These are phyloP conservation scores for Ordospora colligata DNA, from an alignment of 371 early-diverging fungal genomes.

Conservation along the genomic window DNA sequence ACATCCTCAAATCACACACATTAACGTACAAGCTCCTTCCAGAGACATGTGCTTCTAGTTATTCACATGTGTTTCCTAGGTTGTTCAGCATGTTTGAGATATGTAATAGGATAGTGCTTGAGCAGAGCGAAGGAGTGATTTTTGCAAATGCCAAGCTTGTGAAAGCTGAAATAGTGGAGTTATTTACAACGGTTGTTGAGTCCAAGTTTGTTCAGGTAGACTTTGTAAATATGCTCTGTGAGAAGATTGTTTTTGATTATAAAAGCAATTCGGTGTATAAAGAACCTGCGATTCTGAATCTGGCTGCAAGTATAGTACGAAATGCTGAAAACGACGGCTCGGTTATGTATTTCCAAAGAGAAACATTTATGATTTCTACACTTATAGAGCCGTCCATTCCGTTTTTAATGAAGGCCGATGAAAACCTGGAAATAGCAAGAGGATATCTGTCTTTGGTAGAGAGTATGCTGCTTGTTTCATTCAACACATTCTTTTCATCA, in stretches of 20 bases:
- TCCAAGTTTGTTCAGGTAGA: neutral
- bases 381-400: constrained; percentile 40
- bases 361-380: constrained; percentile 35
- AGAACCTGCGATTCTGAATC: constrained; percentile 24
- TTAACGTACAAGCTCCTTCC: constrained; percentile 41
- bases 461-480: constrained; percentile 3
- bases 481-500: constrained; percentile 29
- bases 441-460: constrained; percentile 35
- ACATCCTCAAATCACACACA: constrained; percentile 40
- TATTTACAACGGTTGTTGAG: constrained; percentile 32
- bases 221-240: constrained; percentile 37
- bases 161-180: constrained; percentile 28
- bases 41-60: constrained; percentile 13
- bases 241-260: constrained; percentile 44
- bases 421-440: constrained; percentile 34
- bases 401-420: constrained; percentile 40
- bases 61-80: constrained; percentile 1
- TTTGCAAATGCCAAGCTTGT: constrained; percentile 3
- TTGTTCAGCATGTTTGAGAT: constrained; percentile 27
- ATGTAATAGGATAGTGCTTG: constrained; percentile 9
- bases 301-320: constrained; percentile 25
- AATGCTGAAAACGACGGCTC: constrained; percentile 19
- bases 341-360: constrained; percentile 19
- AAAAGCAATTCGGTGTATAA: constrained; percentile 11
- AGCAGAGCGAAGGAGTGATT: neutral